Conservation (phyloP, 192 early-diverging fungal species). For the Geosiphon pyriformis region DNA sequence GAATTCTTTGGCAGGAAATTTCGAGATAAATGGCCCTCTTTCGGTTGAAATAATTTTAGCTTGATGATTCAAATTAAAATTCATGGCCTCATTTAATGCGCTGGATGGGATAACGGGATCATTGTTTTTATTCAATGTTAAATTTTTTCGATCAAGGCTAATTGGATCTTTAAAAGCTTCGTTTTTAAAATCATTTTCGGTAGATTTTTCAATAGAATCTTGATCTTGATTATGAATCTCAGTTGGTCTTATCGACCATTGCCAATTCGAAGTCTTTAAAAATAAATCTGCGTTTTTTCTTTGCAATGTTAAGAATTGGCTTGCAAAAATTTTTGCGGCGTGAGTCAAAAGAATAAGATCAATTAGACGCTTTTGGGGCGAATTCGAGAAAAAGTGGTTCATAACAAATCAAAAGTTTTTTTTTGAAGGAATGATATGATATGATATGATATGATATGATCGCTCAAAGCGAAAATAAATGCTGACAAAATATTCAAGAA, state of each 20-base stretch:
- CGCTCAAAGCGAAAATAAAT: too few relatives aligned
- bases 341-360: not conserved
- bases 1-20: not conserved
- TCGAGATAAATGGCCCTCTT: not conserved
- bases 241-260: conserved; percentile 2
- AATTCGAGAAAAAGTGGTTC: too few relatives aligned
- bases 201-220: not conserved
- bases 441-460: too few relatives aligned
- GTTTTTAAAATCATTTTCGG: not conserved
- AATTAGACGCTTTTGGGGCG: not conserved
- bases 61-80: too few relatives aligned
- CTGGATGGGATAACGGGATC: too few relatives aligned
- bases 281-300: conserved; percentile 1
- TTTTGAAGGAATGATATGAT: too few relatives aligned
- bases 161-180: not conserved
- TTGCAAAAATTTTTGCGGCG: not conserved
- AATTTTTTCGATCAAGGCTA: not conserved
- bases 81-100: too few relatives aligned
- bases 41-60: not conserved
- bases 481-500: too few relatives aligned
- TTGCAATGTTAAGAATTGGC: conserved; percentile 11
- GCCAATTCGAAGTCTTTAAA: conserved; percentile 20
- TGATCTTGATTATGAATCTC: not conserved
- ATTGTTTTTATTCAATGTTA: not conserved
- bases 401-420: too few relatives aligned